Base-by-base conservation (phyloP, 805 yeast genomes). In the Starmerella stigmatis region DNA sequence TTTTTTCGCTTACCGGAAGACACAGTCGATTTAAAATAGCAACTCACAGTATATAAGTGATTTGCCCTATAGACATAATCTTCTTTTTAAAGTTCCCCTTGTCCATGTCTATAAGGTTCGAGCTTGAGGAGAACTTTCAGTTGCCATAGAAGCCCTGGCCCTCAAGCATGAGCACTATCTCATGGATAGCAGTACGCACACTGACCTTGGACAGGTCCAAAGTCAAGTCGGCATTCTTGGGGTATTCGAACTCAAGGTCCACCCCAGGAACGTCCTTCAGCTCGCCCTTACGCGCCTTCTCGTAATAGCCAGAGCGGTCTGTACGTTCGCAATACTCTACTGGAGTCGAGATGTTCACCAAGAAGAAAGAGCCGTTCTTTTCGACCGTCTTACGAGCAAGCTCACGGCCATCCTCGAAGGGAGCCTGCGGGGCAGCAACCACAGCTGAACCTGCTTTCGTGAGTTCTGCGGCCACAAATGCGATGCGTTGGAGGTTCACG, bases 361-460 rank as follows among this genome's bases (percentile, higher is more conserved):
- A 59, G 59, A 73, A 64, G 61, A 75, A 75, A 11, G 73, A 58
- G 43, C 79, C 79, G 41, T 69, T 61, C 61, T 69, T 69, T 53
- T 73, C 68, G 27, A 73, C 65, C 21, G 63, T 58, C 46, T 66
- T 65, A 48, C 68, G 68, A 25, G 74, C 72, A 13, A 51, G 48
- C n/a, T 63, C 58, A 33, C 75, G 64, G 48, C 71, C 69, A 35
- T 63, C 64, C 32, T 65, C 64, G 28, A 67, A 66, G 10, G 72
- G 68, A 23, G 78, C 73, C 46, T 67, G 62, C 43, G 78, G 73
- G 13, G 80, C 75, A 41, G 82, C 73, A 53, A 88, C 81, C 33
- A 89, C 89, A 56, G 94, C 97, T 9, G 94, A 70, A 46, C 96
- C 96, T n/a, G 96, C 76, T 61, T 84, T 78, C 34, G 81, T 81